Percentiles rank a stretch among this genome's conserved stretches.
Evolutionary conservation across 208 protist species (phyloP).

Genomic region (Phytomonas sp.): DNA sequence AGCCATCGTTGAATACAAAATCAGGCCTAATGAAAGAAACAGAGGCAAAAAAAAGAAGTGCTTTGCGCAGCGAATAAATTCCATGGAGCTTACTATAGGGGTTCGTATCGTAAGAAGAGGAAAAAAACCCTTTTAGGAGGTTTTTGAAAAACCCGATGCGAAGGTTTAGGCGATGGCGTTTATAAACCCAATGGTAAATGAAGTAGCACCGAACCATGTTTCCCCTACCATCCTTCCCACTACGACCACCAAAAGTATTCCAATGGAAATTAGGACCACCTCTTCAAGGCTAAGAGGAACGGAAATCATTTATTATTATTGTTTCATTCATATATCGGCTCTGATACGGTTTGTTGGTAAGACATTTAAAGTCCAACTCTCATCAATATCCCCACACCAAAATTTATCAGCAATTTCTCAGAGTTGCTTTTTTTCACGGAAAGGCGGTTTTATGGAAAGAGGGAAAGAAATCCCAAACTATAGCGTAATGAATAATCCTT

Average conservation of each 20-base stretch:
- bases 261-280: slow-evolving; percentile 56
- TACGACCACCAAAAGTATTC: slow-evolving; percentile 33
- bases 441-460: background rate
- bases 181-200: slow-evolving; percentile 63
- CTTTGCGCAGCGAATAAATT: slow-evolving; percentile 68
- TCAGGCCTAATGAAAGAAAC: slow-evolving; percentile 36
- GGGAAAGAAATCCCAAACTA: background rate
- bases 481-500: background rate
- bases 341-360: background rate
- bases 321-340: slow-evolving; percentile 3
- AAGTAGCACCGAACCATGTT: slow-evolving; percentile 43
- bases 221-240: slow-evolving; percentile 45
- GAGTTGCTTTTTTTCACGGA: background rate
- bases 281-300: slow-evolving; percentile 52
- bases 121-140: slow-evolving; percentile 72
- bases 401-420: background rate
- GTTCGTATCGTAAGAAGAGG: slow-evolving; percentile 62
- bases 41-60: slow-evolving; percentile 52
- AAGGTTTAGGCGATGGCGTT: slow-evolving; percentile 70
- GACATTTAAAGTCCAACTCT: slow-evolving; percentile 2
- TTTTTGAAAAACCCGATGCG: slow-evolving; percentile 53
- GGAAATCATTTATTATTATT: slow-evolving; percentile 14
- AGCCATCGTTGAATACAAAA: slow-evolving; percentile 40
- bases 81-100: slow-evolving; percentile 64
- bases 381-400: background rate